Evolutionary conservation across 1,139 yeast species (phyloP).

Genomic region (Pichia sp.): DNA sequence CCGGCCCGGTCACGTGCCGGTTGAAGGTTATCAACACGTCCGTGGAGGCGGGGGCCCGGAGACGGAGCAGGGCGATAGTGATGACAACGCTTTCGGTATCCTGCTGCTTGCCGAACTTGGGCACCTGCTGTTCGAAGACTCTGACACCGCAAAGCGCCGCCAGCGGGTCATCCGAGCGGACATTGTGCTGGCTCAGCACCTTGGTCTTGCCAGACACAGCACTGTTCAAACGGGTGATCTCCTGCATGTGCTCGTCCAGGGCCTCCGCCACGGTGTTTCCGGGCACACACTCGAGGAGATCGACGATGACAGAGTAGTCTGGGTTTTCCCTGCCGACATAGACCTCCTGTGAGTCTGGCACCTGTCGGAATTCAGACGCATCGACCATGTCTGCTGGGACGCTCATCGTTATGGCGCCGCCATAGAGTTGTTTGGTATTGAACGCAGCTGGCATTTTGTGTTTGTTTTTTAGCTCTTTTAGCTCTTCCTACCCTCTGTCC

Average conservation of each 20-base stretch:
- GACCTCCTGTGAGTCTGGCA: conserved; percentile 90
- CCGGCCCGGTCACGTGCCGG: not conserved
- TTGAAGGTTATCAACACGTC: conserved; percentile 11
- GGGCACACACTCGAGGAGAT: conserved; percentile 56
- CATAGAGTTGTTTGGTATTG: conserved; percentile 43
- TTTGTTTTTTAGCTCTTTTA: not conserved
- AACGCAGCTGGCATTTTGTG: not conserved
- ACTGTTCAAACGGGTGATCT: conserved; percentile 31
- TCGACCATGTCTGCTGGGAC: conserved; percentile 60
- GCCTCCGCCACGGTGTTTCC: conserved; percentile 39
- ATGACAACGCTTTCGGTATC: not conserved
- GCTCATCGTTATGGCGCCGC: conserved; percentile 66
- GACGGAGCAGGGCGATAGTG: conserved; percentile 8
- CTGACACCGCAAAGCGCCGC: conserved; percentile 2
- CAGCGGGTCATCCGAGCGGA: not conserved
- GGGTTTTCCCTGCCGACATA: conserved; percentile 45
- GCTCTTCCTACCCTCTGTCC: not conserved
- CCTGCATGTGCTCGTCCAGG: conserved; percentile 41
- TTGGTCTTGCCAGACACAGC: conserved; percentile 3
- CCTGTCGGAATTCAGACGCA: conserved; percentile 67
- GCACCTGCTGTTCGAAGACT: not conserved
- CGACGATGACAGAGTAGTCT: conserved; percentile 66
- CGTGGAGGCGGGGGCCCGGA: conserved; percentile 6
- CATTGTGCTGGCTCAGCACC: not conserved
- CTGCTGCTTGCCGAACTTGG: conserved; percentile 5